Conservation (phyloP, 192 early-diverging fungal species). For the Coemansia sp. region DNA sequence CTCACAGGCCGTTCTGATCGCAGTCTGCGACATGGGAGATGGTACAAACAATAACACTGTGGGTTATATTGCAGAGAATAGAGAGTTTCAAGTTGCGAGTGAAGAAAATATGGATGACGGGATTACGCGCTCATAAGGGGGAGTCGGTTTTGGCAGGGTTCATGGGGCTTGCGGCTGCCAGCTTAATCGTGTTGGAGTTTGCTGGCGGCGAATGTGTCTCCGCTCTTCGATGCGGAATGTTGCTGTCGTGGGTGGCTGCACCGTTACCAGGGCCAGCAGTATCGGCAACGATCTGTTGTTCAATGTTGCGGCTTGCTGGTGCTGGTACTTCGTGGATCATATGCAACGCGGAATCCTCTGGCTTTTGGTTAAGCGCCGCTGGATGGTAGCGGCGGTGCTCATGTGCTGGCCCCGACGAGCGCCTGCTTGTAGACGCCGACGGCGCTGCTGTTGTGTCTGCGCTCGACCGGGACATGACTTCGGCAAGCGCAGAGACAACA, state of each 20-base stretch:
- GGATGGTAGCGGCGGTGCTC: background rate
- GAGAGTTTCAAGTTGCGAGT: background rate
- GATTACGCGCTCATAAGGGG: background rate
- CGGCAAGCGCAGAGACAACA: slow-evolving; percentile 40
- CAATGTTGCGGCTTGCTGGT: background rate
- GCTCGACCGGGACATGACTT: slow-evolving; percentile 33
- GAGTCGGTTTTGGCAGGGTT: background rate
- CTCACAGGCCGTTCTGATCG: too few species aligned
- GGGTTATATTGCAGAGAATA: background rate
- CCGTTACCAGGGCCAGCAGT: background rate
- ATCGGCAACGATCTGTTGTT: background rate
- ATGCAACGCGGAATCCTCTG: background rate
- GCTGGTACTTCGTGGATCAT: slow-evolving; percentile 1
- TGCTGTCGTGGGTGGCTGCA: background rate
- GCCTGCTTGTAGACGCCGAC: slow-evolving; percentile 30
- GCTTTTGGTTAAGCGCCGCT: background rate
- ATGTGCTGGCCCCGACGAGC: slow-evolving; percentile 27
- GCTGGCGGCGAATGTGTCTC: background rate
- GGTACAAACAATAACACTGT: too few species aligned
- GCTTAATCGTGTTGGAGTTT: background rate
- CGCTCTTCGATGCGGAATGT: background rate
- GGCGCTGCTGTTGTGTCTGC: slow-evolving; percentile 22
- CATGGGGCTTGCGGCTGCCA: background rate
- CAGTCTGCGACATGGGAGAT: too few species aligned
- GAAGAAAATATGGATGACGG: background rate